phyloP scores from a whole-genome alignment of 345 rosid genomes.

The Psidium friedrichsthalianum region DNA sequence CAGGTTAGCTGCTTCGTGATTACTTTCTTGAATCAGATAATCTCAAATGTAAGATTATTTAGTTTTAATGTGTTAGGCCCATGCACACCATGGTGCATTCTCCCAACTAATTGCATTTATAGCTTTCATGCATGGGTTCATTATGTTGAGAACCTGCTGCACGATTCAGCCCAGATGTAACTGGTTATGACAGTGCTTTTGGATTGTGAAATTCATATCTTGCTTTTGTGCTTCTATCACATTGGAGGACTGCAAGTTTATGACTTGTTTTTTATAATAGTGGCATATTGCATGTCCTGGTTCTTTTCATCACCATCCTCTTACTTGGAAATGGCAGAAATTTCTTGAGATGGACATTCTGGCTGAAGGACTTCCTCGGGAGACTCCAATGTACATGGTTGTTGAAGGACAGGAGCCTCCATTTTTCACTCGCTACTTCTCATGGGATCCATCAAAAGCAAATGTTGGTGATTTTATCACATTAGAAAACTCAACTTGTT shows the following conservation, averaged over 20 bases:
- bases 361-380: conserved; percentile 37
- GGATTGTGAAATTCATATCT: not conserved
- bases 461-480: conserved; percentile 35
- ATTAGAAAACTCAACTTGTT: not conserved
- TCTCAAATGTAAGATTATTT: not conserved
- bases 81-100: not conserved
- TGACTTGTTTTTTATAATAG: not conserved
- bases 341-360: conserved; percentile 47
- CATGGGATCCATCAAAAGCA: conserved; percentile 63
- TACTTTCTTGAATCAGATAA: not conserved
- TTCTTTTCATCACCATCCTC: not conserved
- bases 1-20: conserved; percentile 23
- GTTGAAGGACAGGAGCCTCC: conserved; percentile 75
- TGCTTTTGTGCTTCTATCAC: not conserved
- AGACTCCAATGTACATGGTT: conserved; percentile 54
- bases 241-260: not conserved
- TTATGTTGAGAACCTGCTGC: not conserved
- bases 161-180: not conserved
- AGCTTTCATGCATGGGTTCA: not conserved
- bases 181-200: not conserved
- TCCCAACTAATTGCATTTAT: not conserved
- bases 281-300: not conserved
- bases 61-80: not conserved
- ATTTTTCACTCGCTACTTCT: conserved; percentile 65
- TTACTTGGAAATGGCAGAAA: conserved; percentile 40